phyloP scores from a whole-genome alignment of 495 filamentous ascomycete genomes.

The Cetradonia linearis region DNA sequence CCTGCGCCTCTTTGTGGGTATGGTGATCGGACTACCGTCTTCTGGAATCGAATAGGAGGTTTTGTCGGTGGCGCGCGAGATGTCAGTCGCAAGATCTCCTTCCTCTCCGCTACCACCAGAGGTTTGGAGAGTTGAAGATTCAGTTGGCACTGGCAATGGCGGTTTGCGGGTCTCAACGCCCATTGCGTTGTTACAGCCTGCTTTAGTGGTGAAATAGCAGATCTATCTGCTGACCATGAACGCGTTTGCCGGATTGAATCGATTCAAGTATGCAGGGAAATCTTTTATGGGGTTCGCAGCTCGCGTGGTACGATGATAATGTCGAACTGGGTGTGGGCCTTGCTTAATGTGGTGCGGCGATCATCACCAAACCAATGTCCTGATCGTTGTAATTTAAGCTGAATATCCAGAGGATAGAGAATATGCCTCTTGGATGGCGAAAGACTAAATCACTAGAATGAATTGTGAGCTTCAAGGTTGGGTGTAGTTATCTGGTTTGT shows the following conservation, averaged over 20 bases:
- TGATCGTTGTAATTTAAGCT: neutral
- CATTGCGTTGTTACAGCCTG: conserved; percentile 41
- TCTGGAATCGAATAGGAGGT: conserved; percentile 86
- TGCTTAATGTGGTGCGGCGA: neutral
- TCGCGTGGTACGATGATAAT: neutral
- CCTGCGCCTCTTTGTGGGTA: conserved; percentile 55
- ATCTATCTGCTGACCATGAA: neutral
- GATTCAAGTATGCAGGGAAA: neutral
- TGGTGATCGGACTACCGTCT: conserved; percentile 88
- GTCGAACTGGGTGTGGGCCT: neutral
- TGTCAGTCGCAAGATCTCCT: conserved; percentile 67
- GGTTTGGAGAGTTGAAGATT: conserved; percentile 53
- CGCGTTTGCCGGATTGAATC: neutral
- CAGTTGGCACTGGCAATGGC: conserved; percentile 67
- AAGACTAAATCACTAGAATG: neutral
- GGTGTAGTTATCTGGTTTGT: neutral
- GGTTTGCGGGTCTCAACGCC: conserved; percentile 59
- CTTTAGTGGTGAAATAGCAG: neutral
- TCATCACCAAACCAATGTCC: neutral
- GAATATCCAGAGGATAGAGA: neutral
- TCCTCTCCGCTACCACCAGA: conserved; percentile 48
- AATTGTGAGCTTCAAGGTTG: neutral
- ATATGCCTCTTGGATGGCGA: neutral
- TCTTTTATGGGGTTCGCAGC: neutral
- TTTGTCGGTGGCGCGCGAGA: conserved; percentile 69